These are phyloP conservation scores for Gossypium laxum DNA, from an alignment of 441 rosid species.

Conservation along the genomic window DNA sequence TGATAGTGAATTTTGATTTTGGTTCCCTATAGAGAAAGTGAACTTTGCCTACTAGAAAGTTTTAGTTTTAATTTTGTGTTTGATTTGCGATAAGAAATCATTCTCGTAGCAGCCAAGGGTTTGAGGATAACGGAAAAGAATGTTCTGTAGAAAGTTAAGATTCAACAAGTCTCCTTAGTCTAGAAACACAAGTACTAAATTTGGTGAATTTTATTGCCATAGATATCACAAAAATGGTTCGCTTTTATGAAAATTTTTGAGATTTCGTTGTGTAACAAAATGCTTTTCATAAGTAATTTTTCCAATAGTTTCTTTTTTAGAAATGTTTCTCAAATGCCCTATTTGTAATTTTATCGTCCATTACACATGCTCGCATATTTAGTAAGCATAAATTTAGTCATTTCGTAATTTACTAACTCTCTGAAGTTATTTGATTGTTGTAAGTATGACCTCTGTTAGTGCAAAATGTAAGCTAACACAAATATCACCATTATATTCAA, in stretches of 20 bases:
- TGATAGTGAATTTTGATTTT: not conserved
- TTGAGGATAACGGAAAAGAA: not conserved
- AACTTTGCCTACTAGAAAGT: not conserved
- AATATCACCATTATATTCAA: too few species aligned
- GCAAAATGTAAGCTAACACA: too few species aligned
- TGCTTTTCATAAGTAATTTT: not conserved
- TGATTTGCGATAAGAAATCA: not conserved
- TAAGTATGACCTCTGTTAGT: too few species aligned
- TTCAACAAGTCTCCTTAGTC: not conserved
- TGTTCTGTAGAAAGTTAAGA: not conserved
- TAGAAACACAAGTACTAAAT: too few species aligned
- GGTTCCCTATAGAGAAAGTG: not conserved
- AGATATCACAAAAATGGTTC: not conserved
- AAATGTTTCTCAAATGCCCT: not conserved
- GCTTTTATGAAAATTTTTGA: not conserved
- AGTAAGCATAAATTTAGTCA: not conserved
- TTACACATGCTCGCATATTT: not conserved
- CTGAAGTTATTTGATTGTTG: too few species aligned
- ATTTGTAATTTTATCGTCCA: not conserved
- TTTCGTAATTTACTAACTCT: not conserved
- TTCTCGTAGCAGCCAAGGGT: not conserved
- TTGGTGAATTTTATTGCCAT: not conserved
- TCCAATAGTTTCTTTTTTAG: not conserved
- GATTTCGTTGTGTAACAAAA: not conserved
- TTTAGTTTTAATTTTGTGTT: too few species aligned